These are phyloP conservation scores for Hondaea fermentalgiana DNA, from an alignment of 108 stramenopile species.

Conservation along the genomic window DNA sequence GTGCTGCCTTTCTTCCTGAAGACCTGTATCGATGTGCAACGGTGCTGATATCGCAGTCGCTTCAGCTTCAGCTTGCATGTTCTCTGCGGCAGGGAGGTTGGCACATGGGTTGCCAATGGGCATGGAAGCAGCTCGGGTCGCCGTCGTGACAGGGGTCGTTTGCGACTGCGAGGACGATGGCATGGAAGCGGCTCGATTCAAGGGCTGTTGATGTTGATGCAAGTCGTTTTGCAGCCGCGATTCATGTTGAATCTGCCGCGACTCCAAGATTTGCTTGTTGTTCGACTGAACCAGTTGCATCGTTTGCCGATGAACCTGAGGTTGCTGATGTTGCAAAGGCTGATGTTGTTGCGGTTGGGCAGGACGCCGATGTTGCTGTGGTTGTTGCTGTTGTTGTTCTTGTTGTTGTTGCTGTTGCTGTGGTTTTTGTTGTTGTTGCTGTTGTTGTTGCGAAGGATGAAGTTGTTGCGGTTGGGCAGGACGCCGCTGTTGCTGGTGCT, in stretches of 20 bases:
- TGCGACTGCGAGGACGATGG: background rate
- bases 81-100: no score
- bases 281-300: background rate
- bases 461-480: no score
- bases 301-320: background rate
- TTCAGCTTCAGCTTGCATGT: no score
- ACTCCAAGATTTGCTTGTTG: background rate
- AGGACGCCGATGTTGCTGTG: no score
- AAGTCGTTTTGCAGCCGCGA: background rate
- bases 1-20: no score
- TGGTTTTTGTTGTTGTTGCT: background rate
- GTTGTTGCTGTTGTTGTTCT: no score
- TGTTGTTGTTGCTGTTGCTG: no score
- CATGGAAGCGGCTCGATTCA: background rate
- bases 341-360: background rate
- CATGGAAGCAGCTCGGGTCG: no score
- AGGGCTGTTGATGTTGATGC: background rate
- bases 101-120: no score
- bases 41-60: no score
- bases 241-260: background rate
- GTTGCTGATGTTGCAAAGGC: background rate
- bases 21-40: no score
- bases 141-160: background rate
- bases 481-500: no score
- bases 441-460: background rate